Conservation (phyloP, 169 alveolate genomes). For the Eimeria brunetti region DNA sequence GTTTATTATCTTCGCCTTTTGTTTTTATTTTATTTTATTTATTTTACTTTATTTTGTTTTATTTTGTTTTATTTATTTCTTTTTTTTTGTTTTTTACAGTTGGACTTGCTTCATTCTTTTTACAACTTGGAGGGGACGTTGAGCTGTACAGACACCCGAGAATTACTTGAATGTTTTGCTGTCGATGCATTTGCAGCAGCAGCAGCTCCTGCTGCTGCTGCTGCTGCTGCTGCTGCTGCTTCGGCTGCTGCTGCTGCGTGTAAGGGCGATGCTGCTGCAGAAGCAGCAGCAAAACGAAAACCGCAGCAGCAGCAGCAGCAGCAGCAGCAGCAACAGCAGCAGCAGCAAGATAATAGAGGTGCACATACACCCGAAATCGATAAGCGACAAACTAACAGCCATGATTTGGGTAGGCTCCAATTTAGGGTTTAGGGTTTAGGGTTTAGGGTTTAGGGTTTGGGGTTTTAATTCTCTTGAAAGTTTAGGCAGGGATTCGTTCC, state of each 20-base stretch:
- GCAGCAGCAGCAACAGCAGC: not conserved
- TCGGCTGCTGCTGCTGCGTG: too few species aligned
- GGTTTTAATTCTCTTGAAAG: not conserved
- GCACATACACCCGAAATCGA: too few species aligned
- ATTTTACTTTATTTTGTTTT: not conserved
- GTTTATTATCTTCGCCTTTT: too few species aligned
- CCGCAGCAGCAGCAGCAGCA: not conserved
- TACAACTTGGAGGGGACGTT: constrained; percentile 33
- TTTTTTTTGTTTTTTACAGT: constrained; percentile 21
- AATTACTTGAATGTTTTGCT: constrained; percentile 12
- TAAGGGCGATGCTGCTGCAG: not conserved
- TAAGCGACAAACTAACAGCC: too few species aligned
- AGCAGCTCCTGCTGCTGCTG: not conserved
- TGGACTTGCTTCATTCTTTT: not conserved
- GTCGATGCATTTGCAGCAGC: not conserved
- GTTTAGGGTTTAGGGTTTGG: too few species aligned
- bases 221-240: not conserved
- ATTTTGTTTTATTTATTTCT: not conserved
- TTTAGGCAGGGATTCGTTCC: not conserved
- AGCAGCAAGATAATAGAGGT: not conserved
- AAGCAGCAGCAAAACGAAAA: not conserved
- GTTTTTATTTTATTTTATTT: too few species aligned
- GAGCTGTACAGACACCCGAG: constrained; percentile 21
- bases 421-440: too few species aligned
- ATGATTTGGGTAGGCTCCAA: too few species aligned